Percentiles rank a stretch among this genome's conserved stretches.
These are phyloP conservation scores for Cubamyces sp. DNA, from an alignment of 768 basidiomycete species.

Conservation along the genomic window DNA sequence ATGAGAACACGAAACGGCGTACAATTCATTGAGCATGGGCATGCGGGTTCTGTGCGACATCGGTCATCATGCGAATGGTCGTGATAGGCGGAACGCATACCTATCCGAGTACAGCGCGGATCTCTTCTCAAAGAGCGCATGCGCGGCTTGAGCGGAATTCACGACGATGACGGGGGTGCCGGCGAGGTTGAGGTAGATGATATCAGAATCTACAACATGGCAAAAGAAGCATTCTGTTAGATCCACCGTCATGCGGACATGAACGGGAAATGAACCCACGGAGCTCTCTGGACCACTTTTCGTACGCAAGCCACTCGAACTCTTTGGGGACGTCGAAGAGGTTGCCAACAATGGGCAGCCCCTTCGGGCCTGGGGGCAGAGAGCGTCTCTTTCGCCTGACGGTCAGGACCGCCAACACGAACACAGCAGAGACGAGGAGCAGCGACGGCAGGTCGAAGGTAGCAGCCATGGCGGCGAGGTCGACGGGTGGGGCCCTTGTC, in stretches of 20 bases:
- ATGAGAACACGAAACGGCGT: constrained; percentile 11
- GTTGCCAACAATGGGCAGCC: constrained; percentile 31
- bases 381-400: constrained; percentile 10
- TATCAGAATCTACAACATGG: constrained; percentile 27
- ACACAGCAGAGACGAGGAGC: constrained; percentile 8
- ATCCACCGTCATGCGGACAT: neutral
- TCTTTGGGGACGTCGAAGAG: constrained; percentile 30
- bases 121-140: constrained; percentile 37
- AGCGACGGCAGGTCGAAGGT: constrained; percentile 1
- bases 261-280: constrained; percentile 10
- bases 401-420: constrained; percentile 16
- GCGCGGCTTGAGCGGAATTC: constrained; percentile 35
- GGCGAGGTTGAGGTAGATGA: constrained; percentile 32
- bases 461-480: constrained; percentile 4
- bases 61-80: constrained; percentile 1
- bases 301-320: constrained; percentile 28
- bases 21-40: constrained; percentile 36
- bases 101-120: constrained; percentile 39
- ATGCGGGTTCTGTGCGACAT: constrained; percentile 22
- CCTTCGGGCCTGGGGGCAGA: constrained; percentile 33
- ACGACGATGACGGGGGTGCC: constrained; percentile 33
- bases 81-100: constrained; percentile 12
- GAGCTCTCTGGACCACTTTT: constrained; percentile 23
- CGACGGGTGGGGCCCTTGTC: neutral
- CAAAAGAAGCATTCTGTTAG: neutral